Percentiles rank a stretch among this genome's conserved stretches.
Conservation (phyloP, 1,139 yeast genomes). For the Meyerozyma sp. region DNA sequence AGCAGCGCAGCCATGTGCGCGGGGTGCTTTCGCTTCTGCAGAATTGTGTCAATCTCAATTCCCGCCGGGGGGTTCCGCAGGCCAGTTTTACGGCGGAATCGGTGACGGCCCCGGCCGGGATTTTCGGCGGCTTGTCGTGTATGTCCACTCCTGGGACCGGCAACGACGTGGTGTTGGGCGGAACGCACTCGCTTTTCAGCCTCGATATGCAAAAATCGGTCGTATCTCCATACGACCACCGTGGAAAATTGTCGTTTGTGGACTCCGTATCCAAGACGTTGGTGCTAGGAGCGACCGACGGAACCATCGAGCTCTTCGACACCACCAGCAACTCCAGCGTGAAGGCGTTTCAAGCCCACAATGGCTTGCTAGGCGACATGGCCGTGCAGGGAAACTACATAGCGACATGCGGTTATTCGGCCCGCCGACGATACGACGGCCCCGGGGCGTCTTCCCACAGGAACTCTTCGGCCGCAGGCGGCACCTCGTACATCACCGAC, state of each 20-base stretch:
- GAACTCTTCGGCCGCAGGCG: background rate
- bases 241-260: slow-evolving; percentile 30
- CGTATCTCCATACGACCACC: slow-evolving; percentile 15
- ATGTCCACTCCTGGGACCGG: slow-evolving; percentile 31
- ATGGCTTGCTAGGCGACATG: slow-evolving; percentile 70
- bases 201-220: slow-evolving; percentile 59
- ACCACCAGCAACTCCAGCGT: slow-evolving; percentile 51
- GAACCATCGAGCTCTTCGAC: slow-evolving; percentile 74
- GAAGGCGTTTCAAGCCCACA: slow-evolving; percentile 65
- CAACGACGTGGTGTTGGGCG: slow-evolving; percentile 35
- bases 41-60: slow-evolving; percentile 48
- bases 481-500: slow-evolving; percentile 39
- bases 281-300: slow-evolving; percentile 63
- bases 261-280: slow-evolving; percentile 36
- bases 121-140: slow-evolving; percentile 24
- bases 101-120: slow-evolving; percentile 11
- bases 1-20: slow-evolving; percentile 47
- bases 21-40: slow-evolving; percentile 58
- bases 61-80: slow-evolving; percentile 51
- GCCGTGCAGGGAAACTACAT: slow-evolving; percentile 73
- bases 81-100: slow-evolving; percentile 27
- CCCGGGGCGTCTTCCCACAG: background rate
- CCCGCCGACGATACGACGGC: slow-evolving; percentile 32
- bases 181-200: slow-evolving; percentile 38
- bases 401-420: slow-evolving; percentile 78